Percentiles rank a stretch among this genome's conserved stretches.
phyloP scores from a whole-genome alignment of 2,329 filamentous ascomycete genomes.

The Hymenoscyphus fraxineus region DNA sequence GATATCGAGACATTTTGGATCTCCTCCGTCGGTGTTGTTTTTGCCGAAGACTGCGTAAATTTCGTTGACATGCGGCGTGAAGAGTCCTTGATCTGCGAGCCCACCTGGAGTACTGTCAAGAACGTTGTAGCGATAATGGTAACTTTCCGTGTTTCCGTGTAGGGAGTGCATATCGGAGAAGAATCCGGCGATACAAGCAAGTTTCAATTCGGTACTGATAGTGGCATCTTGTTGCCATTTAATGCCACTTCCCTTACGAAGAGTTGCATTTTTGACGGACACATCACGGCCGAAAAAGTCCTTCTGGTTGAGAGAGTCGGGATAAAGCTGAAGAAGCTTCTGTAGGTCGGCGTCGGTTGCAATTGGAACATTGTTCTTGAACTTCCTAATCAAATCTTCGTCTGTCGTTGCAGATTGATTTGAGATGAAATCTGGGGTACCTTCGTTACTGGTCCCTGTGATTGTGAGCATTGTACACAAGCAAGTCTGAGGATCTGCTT shows the following conservation, averaged over 20 bases:
- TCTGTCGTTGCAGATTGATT: conserved; percentile 2
- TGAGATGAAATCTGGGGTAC: not conserved
- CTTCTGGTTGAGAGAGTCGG: not conserved
- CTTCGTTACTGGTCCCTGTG: not conserved
- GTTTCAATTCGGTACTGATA: conserved; percentile 7
- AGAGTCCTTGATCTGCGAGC: conserved; percentile 49
- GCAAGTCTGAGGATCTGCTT: not conserved
- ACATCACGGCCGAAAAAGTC: not conserved
- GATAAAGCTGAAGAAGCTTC: not conserved
- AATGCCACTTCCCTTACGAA: conserved; percentile 7
- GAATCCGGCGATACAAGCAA: conserved; percentile 10
- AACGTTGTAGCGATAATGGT: conserved; percentile 61
- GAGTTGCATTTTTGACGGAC: not conserved
- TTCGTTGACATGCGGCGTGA: conserved; percentile 65
- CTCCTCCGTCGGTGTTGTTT: conserved; percentile 27
- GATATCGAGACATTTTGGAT: conserved; percentile 44
- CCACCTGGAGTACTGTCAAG: conserved; percentile 46
- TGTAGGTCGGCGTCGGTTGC: not conserved
- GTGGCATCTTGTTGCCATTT: conserved; percentile 17
- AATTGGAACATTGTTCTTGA: not conserved
- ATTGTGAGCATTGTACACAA: not conserved
- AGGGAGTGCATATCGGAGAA: conserved; percentile 15
- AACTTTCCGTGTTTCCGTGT: conserved; percentile 41
- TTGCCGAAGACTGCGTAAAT: conserved; percentile 65
- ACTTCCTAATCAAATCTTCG: not conserved